Evolutionary conservation across 2,329 filamentous ascomycete species (phyloP).

Genomic region (Diaporthe sp.): DNA sequence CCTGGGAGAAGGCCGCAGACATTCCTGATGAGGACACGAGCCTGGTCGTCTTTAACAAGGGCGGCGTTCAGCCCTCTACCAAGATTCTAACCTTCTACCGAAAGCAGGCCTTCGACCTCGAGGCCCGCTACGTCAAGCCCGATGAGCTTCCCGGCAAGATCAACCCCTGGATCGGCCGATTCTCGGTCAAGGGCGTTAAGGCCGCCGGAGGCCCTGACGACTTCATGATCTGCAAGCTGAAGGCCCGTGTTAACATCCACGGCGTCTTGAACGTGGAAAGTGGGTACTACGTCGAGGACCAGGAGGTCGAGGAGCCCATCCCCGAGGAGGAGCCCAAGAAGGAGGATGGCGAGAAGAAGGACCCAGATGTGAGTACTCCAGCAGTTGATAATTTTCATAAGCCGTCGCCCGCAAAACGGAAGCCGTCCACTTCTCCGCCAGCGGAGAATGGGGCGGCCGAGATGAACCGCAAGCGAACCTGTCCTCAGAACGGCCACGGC

Average conservation of each 20-base stretch:
- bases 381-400: constrained; percentile 19
- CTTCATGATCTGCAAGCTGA: constrained; percentile 99
- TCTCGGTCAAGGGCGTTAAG: constrained; percentile 98
- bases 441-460: constrained; percentile 25
- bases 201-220: constrained; percentile 88
- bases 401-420: constrained; percentile 32
- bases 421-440: constrained; percentile 33
- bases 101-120: constrained; percentile 96
- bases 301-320: constrained; percentile 95
- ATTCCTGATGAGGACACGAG: constrained; percentile 99
- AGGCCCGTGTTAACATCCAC: constrained; percentile 96
- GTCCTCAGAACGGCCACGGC: background rate
- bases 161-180: constrained; percentile 95
- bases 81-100: constrained; percentile 99
- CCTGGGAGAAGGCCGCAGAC: constrained; percentile 98
- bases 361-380: constrained; percentile 78
- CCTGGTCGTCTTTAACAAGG: constrained; percentile 96
- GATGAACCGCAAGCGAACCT: constrained; percentile 37
- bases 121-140: constrained; percentile 92
- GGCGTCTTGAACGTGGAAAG: constrained; percentile 96
- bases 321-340: constrained; percentile 74
- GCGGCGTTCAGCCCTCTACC: constrained; percentile 96
- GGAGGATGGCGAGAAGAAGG: constrained; percentile 69
- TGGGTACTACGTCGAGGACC: constrained; percentile 97
- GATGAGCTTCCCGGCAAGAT: constrained; percentile 89